phyloP scores from a whole-genome alignment of 2,329 filamentous ascomycete species.

The Hirsutella thompsonii region DNA sequence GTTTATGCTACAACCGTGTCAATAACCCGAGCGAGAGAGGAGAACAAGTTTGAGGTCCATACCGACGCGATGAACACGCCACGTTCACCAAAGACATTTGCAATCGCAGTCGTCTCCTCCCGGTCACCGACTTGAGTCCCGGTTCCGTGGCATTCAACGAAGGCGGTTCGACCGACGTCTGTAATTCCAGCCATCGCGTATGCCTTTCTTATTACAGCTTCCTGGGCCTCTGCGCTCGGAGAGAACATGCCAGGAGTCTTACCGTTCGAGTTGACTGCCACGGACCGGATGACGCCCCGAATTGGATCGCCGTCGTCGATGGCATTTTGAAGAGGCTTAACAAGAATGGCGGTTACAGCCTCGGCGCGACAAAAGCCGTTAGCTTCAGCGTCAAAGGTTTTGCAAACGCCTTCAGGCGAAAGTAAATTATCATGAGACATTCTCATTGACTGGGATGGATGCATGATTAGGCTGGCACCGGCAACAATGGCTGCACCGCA shows the following conservation, averaged over 20 bases:
- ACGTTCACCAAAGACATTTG: not conserved
- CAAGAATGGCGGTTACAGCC: slow-evolving; percentile 16
- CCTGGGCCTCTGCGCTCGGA: slow-evolving; percentile 19
- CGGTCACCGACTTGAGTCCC: slow-evolving; percentile 26
- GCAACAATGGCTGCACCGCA: slow-evolving; percentile 12
- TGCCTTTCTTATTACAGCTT: slow-evolving; percentile 13
- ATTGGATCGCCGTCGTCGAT: slow-evolving; percentile 22
- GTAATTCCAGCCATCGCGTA: slow-evolving; percentile 12
- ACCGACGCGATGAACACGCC: no score
- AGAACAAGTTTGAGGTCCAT: not conserved
- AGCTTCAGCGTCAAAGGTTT: slow-evolving; percentile 16
- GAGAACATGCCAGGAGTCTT: slow-evolving; percentile 24
- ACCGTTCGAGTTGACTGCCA: slow-evolving; percentile 24
- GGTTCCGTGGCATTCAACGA: slow-evolving; percentile 14
- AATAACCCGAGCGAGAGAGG: no score
- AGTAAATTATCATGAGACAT: slow-evolving; percentile 5
- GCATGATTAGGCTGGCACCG: slow-evolving; percentile 9
- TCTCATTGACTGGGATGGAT: slow-evolving; percentile 5
- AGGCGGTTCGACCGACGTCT: slow-evolving; percentile 6
- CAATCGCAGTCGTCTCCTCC: slow-evolving; percentile 21
- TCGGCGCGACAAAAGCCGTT: slow-evolving; percentile 32
- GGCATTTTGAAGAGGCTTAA: slow-evolving; percentile 29
- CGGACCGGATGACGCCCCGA: slow-evolving; percentile 13
- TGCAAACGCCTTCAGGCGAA: slow-evolving; percentile 12
- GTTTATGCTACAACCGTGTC: slow-evolving; percentile 11